phyloP scores from a whole-genome alignment of 2,329 filamentous ascomycete genomes.

The Fragosphaeria purpurea region DNA sequence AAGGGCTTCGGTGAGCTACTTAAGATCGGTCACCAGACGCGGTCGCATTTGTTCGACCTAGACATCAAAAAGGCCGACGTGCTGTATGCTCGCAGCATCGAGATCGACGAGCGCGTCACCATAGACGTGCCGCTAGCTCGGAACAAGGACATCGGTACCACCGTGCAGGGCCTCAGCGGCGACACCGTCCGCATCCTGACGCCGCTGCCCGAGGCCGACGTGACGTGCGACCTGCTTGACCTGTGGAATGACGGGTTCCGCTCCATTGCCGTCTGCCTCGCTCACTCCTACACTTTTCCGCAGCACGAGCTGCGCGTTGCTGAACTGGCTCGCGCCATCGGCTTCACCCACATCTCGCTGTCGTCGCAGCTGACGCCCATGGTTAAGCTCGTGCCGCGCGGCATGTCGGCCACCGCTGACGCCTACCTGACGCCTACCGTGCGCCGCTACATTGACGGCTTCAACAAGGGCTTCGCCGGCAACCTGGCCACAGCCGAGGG shows the following conservation, averaged over 20 bases:
- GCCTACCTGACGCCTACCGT: conserved; percentile 65
- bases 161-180: too few species aligned
- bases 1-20: conserved; percentile 82
- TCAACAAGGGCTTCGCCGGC: conserved; percentile 55
- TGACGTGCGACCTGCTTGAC: conserved; percentile 45
- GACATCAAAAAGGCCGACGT: conserved; percentile 79
- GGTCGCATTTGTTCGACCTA: conserved; percentile 84
- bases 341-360: conserved; percentile 3
- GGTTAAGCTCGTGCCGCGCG: conserved; percentile 63
- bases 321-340: conserved; percentile 7
- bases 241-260: conserved; percentile 51
- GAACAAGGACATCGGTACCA: too few species aligned
- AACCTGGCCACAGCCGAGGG: conserved; percentile 33
- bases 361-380: conserved; percentile 9
- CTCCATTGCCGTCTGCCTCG: conserved; percentile 25
- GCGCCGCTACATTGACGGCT: conserved; percentile 58
- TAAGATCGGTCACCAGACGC: conserved; percentile 79
- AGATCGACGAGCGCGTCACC: conserved; percentile 82
- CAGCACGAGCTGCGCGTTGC: conserved; percentile 12
- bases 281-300: conserved; percentile 12
- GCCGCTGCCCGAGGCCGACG: conserved; percentile 21
- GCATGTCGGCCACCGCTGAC: conserved; percentile 63
- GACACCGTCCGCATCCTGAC: too few species aligned
- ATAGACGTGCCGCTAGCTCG: conserved; percentile 6
- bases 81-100: conserved; percentile 71